A percentile compares a stretch with the other conserved stretches of the same genome.
These are phyloP conservation scores for Naematelia aurantialba DNA, from an alignment of 768 basidiomycete genomes.

Conservation along the genomic window DNA sequence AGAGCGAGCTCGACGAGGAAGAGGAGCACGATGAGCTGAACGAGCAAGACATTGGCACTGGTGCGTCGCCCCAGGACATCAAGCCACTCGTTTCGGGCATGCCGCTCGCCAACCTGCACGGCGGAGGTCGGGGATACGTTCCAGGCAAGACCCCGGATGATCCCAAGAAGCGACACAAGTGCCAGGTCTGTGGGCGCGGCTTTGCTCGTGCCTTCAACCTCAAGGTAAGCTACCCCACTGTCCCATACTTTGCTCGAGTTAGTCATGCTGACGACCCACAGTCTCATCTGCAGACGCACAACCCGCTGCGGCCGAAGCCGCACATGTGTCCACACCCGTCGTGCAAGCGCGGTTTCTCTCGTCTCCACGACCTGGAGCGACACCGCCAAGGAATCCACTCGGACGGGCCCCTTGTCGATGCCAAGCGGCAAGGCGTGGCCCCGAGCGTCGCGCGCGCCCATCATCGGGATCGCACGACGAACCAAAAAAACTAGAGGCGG, in stretches of 20 bases:
- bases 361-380: constrained; percentile 88
- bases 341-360: constrained; percentile 85
- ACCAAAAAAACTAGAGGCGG: constrained; percentile 31
- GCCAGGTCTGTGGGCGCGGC: constrained; percentile 56
- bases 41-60: constrained; percentile 1
- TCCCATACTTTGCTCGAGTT: background rate
- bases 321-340: constrained; percentile 79
- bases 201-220: constrained; percentile 92
- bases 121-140: constrained; percentile 49
- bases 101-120: constrained; percentile 42
- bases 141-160: constrained; percentile 50
- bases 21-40: constrained; percentile 8
- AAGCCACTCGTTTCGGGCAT: constrained; percentile 25
- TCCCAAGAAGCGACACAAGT: constrained; percentile 50
- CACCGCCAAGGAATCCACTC: constrained; percentile 57
- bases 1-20: constrained; percentile 28
- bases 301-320: constrained; percentile 84
- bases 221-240: constrained; percentile 57
- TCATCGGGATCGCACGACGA: constrained; percentile 11
- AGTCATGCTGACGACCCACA: constrained; percentile 14
- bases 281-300: constrained; percentile 87
- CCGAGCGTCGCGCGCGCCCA: constrained; percentile 47
- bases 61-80: constrained; percentile 20
- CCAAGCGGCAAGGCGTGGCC: constrained; percentile 44
- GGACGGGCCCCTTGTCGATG: constrained; percentile 48